Evolutionary conservation across 1,139 yeast species (phyloP).

Genomic region (Candida glucosophila): DNA sequence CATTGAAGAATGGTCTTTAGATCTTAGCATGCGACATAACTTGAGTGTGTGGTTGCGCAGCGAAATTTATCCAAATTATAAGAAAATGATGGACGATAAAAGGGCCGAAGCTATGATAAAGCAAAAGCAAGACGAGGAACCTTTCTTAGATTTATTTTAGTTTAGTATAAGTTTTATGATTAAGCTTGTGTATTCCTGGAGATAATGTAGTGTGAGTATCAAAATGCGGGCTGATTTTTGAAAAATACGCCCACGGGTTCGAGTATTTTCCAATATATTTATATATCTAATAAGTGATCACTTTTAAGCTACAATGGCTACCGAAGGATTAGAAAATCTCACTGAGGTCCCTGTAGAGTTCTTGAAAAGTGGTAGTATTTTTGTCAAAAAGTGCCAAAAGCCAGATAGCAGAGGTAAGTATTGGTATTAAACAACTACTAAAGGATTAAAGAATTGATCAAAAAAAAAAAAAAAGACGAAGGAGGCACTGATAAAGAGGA

Average conservation of each 20-base stretch:
- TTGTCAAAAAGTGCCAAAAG: constrained; percentile 85
- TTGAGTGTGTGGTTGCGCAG: constrained; percentile 15
- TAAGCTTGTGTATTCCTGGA: neutral
- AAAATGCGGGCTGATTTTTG: constrained; percentile 1
- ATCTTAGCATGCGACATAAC: constrained; percentile 17
- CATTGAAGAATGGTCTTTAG: constrained; percentile 31
- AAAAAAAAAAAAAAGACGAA: no score
- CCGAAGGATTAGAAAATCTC: constrained; percentile 69
- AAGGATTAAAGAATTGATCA: neutral
- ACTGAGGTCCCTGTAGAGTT: constrained; percentile 89
- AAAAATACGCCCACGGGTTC: neutral
- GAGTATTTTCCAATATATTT: neutral
- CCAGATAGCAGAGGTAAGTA: constrained; percentile 74
- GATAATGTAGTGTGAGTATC: neutral
- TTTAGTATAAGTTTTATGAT: constrained; percentile 1
- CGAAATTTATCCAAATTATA: constrained; percentile 14
- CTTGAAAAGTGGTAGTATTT: constrained; percentile 83
- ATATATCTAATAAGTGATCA: neutral
- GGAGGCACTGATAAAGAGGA: neutral
- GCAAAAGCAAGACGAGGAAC: constrained; percentile 22
- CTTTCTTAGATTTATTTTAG: constrained; percentile 25
- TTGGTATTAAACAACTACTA: no score
- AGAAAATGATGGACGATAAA: constrained; percentile 16
- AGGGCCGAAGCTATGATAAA: constrained; percentile 20
- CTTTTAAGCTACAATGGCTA: constrained; percentile 27